Base-by-base conservation (phyloP, 345 rosid species). In the Sonneratia caseolaris region DNA sequence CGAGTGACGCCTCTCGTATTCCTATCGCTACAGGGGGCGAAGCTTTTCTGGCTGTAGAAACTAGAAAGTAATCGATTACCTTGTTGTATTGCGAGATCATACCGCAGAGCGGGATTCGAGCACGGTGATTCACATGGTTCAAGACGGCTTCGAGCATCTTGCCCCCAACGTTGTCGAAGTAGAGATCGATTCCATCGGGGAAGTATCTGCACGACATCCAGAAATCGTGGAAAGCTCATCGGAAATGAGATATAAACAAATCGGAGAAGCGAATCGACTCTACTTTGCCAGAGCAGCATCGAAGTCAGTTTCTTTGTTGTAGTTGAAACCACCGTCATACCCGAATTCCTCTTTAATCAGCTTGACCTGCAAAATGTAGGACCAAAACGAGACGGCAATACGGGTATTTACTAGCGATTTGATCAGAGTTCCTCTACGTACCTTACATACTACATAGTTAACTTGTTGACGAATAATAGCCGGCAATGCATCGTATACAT, bases 81-180 rank as follows among this genome's bases (percentile, higher is more conserved):
- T 82, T 74, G 64, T 84, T 84, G 35, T 86, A 86, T 13, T 79
- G 77, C 15, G 87, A 86, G 3, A 86, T 84, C 90, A 84, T 86
- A 75, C 87, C 87, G 14, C 83, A 80, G 2, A 82, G 55, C 0
- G 77, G 57, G 48, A 86, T 81, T 19, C 80, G 68, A 1, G 87
- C 87, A 7, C 42, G 59, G 1, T 3, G 21, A 40, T 86, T 84
- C 35, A 84, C 82, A 43, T 86, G 86, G 71, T 84, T 84, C 13
- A 86, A 79, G 47, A 84, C 89, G 10, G 86, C 87, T 53, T 84
- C 87, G 3, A 86, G 80, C 86, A 77, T 84, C 74, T 78, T 84
- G 9, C 87, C 89, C 0, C 87, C 87, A 36, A 86, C 89, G 38
- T 86, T 86, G 66, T 86, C 87, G 0, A 84, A 73, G 72, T 81